Evolutionary conservation across 179 eudicot genomes (phyloP), one percentile per base, ranked within the genome.

Genomic region (Heliamphora pulchella): DNA sequence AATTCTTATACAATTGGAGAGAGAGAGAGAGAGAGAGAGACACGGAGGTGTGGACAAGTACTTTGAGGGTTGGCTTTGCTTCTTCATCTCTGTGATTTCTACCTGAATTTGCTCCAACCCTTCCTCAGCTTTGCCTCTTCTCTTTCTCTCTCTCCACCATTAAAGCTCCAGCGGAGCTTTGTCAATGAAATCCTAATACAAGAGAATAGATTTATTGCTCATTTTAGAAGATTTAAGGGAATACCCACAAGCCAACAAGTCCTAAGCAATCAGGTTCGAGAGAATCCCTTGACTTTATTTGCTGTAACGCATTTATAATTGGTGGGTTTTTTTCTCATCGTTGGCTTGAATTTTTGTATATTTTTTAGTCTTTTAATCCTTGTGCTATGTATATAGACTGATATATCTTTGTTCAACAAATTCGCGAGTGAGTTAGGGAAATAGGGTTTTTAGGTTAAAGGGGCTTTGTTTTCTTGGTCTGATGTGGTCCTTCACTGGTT

Each of bases 31-130:
- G 74, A 71, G 57, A 18, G 55, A 70, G 50, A 18, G 57, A 22
- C 18, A 51, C 69, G 10, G 76, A 47, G 63, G 44, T 10, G 51
- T 68, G 53, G 82, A 22, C 75, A 72, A 67, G 76, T 80, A 69
- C 64, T 63, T 71, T 70, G 39, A 71, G 77, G 82, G 75, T 75
- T 67, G 76, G 74, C 78, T 74, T 41, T 79, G 75, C 79, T 55
- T 53, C 55, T 44, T 41, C 71, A 22, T 70, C 78, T 61, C 44
- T 82, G 77, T 74, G 54, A 66, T 72, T 55, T 74, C 48, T n/a
- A 53, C 73, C 84, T 81, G 82, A 81, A 83, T 85, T 80, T 78
- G 77, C 87, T 83, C 79, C 85, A 76, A 57, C 84, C 82, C 87
- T 74, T 78, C 8, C 68, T 44, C 82, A 79, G 67, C 77, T 81